Evolutionary conservation across 2,329 filamentous ascomycete genomes (phyloP).

Genomic region (Akanthomyces dipterigenus): DNA sequence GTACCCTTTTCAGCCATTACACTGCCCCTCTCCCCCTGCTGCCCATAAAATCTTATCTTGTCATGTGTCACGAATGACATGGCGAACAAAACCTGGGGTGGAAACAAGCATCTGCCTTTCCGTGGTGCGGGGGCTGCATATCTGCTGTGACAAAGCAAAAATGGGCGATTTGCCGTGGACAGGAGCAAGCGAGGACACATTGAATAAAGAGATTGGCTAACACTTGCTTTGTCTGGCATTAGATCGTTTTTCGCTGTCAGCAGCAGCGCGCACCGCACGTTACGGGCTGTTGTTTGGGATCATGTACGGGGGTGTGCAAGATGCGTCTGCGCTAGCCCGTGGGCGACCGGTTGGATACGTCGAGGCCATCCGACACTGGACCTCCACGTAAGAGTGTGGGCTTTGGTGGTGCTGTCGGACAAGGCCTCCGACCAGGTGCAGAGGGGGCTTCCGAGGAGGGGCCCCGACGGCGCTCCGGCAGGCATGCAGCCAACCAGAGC

Average conservation of each 20-base stretch:
- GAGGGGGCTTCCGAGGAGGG: not conserved
- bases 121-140: not conserved
- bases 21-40: not conserved
- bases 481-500: not conserved
- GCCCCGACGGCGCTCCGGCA: not conserved
- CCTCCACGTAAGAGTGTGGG: not conserved
- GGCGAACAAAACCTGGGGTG: not conserved
- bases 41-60: not conserved
- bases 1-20: not conserved
- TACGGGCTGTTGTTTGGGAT: conserved; percentile 74
- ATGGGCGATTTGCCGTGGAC: not conserved
- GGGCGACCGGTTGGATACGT: conserved; percentile 71
- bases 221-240: not conserved
- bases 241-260: conserved; percentile 76
- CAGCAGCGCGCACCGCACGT: conserved; percentile 70
- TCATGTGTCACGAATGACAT: not conserved
- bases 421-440: not conserved
- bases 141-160: not conserved
- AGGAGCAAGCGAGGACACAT: not conserved
- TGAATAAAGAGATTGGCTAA: not conserved
- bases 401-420: not conserved
- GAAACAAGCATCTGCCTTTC: not conserved
- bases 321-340: conserved; percentile 60
- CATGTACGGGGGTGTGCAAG: conserved; percentile 74
- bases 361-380: conserved; percentile 51